Evolutionary conservation across 129 eudicot genomes (phyloP), one percentile per base, ranked within the genome.

Genomic region (Flaveria bidentis): DNA sequence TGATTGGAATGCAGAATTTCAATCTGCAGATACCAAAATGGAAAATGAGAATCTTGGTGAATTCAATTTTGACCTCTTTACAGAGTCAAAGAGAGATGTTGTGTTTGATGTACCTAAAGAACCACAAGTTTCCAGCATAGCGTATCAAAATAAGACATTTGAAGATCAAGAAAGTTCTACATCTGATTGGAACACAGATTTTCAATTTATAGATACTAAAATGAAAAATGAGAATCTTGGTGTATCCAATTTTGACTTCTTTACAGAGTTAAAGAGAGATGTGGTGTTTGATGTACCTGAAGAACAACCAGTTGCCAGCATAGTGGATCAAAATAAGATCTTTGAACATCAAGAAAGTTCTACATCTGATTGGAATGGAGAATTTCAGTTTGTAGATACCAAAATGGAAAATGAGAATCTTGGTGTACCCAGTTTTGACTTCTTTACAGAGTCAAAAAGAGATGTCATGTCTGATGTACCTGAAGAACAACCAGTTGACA

Each of bases 1-100:
- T 74, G 93, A 81, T 67, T 91, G 97, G 91, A 82, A 82, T 72
- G 91, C 93, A 76, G 88, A 81, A 73, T 91, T 91, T 74, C 91
- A 86, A 58, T 79, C 73, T 78, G 83, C 88, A 39, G 84, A 79
- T 72, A 10, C 83, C 39, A 80, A 71, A 72, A 58, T 66, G 62
- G 81, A 77, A 47, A 57, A 67, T 16, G 84, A 72, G 67, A 76
- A 73, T 55, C 75, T 85, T 33, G 76, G 72, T 41, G 85, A 85
- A 53, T 67, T 78, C 17, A 87, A 85, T 39, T 71, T 86, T 63
- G 90, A 90, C 41, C 5, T 36, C 41, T 36, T 36, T 36, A 36
- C 41, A 36, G 41, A 36, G 41, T 36, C 41, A 36, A 5, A 36
- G 41, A 36, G 41, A 36, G 7, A 36, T 36, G 41, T 5, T 6